Evolutionary conservation across 1,284 basidiomycete genomes (phyloP), one percentile per base, ranked within the genome.

Genomic region (Moesziomyces sp.): DNA sequence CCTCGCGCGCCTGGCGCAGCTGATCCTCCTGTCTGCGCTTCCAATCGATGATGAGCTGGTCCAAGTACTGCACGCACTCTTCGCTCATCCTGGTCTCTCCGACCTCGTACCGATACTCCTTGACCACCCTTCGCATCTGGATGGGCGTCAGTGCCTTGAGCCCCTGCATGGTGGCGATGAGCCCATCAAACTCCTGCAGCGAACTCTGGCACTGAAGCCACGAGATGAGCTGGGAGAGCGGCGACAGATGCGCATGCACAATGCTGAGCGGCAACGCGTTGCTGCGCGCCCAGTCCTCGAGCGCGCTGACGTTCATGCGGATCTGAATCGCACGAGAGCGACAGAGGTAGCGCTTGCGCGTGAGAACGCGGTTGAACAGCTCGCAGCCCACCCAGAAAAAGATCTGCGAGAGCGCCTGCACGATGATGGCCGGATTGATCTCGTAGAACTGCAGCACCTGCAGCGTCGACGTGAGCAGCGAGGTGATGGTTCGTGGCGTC

Each of bases 41-140:
- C 96, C 96, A 98, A 82, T 98, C 95, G 79, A 93, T 93, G 84
- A 97, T 94, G 13, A 97, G 86, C 79, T 97, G 94, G 5, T 90
- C 91, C 26, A 99, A 88, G 81, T 98, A 98, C 85, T 97, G 93
- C 49, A 89, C 86, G 80, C 95, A 98, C 83, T 99, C 96, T 24
- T 97, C 93, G 7, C 91, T 91, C 93, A 99, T 97, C 66, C 89
- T 88, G 2, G 89, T 88, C 85, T 99, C 96, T 80, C 92, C 92
- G 52, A 97, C 91, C 86, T 98, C 95, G 83, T 93, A 98, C 76
- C 92, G 91, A 86, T 99, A 99, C 79, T 98, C 95, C 51, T 91
- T 89, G 23, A 95, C 91, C 28, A 94, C 94, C 40, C 93, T 89
- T 49, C 93, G 90, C 91, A 99, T 94, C 88, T 98, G 96, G 0